A percentile compares a stretch with the other conserved stretches of the same genome.
phyloP scores from a whole-genome alignment of 225 moss, liverwort and hornwort species.

The Marchantia polymorpha region DNA sequence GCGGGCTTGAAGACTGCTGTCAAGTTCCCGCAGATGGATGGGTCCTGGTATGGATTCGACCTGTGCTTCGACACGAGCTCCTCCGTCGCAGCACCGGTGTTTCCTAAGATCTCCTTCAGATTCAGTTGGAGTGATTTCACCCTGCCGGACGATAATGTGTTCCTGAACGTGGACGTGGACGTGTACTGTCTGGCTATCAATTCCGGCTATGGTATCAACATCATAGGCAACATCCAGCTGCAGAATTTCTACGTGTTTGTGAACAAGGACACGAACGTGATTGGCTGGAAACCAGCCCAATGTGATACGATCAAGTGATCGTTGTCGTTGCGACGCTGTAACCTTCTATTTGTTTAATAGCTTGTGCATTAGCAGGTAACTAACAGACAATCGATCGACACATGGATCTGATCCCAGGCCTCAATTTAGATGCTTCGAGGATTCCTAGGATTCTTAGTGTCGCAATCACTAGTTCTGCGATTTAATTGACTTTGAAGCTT shows the following conservation, averaged over 20 bases:
- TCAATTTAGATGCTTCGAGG: background rate
- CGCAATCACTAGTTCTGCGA: no score
- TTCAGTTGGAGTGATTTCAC: constrained; percentile 22
- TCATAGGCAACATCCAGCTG: constrained; percentile 43
- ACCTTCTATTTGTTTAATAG: background rate
- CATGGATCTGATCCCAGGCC: constrained; percentile 1
- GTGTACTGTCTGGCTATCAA: constrained; percentile 18
- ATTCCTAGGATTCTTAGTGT: background rate
- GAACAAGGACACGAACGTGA: constrained; percentile 14
- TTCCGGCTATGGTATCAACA: constrained; percentile 9
- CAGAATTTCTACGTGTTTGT: constrained; percentile 35
- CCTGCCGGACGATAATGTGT: constrained; percentile 20
- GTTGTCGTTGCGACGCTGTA: background rate
- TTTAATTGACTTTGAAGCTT: no score
- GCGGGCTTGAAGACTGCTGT: constrained; percentile 6
- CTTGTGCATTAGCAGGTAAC: no score
- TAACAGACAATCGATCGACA: background rate
- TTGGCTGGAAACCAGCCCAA: background rate
- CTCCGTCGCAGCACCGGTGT: background rate
- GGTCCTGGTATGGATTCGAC: constrained; percentile 23
- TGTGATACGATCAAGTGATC: background rate
- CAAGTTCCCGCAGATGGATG: constrained; percentile 13
- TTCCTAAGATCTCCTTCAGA: constrained; percentile 28
- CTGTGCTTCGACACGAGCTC: constrained; percentile 31
- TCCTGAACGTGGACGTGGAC: constrained; percentile 19